Conservation (phyloP, 2,329 filamentous ascomycete genomes). For the Tolypocladium pustulatum region DNA sequence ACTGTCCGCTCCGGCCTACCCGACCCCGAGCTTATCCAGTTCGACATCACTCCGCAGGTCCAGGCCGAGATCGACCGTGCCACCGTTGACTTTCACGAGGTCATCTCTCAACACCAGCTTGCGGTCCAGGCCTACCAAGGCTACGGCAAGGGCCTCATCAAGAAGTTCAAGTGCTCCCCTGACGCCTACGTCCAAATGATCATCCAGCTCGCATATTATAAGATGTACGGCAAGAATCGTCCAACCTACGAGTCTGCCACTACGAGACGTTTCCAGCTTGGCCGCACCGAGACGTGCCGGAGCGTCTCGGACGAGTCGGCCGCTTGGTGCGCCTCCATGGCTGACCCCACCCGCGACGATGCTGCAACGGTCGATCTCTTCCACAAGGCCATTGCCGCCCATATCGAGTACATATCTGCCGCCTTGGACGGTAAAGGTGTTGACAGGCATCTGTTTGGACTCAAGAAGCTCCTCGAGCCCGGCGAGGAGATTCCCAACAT, state of each 20-base stretch:
- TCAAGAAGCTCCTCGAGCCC: slow-evolving; percentile 79
- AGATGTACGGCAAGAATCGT: slow-evolving; percentile 97
- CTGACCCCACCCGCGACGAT: slow-evolving; percentile 52
- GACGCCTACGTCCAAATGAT: slow-evolving; percentile 98
- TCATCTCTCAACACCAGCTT: slow-evolving; percentile 83
- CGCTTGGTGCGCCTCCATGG: slow-evolving; percentile 81
- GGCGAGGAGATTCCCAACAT: slow-evolving; percentile 74
- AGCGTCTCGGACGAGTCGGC: slow-evolving; percentile 84
- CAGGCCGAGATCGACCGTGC: slow-evolving; percentile 72
- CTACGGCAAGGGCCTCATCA: slow-evolving; percentile 97
- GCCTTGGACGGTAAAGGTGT: slow-evolving; percentile 90
- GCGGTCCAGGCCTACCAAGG: slow-evolving; percentile 92
- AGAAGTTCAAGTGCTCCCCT: slow-evolving; percentile 97
- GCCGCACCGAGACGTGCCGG: slow-evolving; percentile 92
- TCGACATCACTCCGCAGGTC: slow-evolving; percentile 65
- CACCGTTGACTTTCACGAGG: slow-evolving; percentile 63
- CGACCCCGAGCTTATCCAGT: slow-evolving; percentile 67
- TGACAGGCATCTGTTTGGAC: slow-evolving; percentile 91
- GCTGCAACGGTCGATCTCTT: slow-evolving; percentile 64
- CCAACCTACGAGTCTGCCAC: slow-evolving; percentile 97
- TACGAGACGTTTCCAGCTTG: slow-evolving; percentile 89
- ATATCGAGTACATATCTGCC: slow-evolving; percentile 83
- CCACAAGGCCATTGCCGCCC: slow-evolving; percentile 68
- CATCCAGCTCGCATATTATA: slow-evolving; percentile 95
- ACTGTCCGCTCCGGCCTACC: slow-evolving; percentile 71